Percentiles rank a stretch among this genome's conserved stretches.
phyloP scores from a whole-genome alignment of 345 rosid species.

The Eucalyptus tenuipes region DNA sequence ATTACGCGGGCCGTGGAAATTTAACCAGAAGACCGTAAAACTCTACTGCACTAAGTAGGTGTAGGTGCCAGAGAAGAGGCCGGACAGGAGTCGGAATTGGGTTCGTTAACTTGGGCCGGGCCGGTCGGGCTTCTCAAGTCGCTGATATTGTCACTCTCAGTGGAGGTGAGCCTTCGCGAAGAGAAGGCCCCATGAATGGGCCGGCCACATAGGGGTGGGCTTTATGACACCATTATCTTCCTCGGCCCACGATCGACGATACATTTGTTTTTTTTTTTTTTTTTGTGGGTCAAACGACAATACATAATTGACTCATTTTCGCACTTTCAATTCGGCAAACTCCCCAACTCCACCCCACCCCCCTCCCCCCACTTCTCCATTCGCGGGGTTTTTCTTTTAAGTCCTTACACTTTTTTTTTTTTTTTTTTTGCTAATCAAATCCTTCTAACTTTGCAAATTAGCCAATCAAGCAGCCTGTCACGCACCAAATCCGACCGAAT shows the following conservation, averaged over 20 bases:
- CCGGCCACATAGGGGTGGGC: not conserved
- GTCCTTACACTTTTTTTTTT: not conserved
- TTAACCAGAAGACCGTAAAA: not conserved
- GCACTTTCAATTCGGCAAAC: not conserved
- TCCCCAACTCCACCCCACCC: not conserved
- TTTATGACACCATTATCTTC: not conserved
- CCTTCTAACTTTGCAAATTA: not conserved
- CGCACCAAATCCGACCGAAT: rapidly evolving
- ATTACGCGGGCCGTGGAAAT: not conserved
- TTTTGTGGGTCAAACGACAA: not conserved
- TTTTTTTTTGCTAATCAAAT: not conserved
- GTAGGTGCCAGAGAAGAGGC: not conserved
- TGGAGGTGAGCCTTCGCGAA: not conserved
- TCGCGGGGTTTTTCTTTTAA: not conserved
- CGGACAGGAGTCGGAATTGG: not conserved
- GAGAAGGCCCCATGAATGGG: not conserved
- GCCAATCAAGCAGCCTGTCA: not conserved
- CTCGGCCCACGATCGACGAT: not conserved
- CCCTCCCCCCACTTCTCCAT: not conserved
- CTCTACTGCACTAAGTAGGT: not conserved
- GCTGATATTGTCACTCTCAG: not conserved
- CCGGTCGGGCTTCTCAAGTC: not conserved
- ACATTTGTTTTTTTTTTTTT: not conserved
- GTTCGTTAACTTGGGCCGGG: not conserved
- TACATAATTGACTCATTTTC: not conserved